phyloP scores from a whole-genome alignment of 352 stramenopile species.

The Globisporangium splendens region DNA sequence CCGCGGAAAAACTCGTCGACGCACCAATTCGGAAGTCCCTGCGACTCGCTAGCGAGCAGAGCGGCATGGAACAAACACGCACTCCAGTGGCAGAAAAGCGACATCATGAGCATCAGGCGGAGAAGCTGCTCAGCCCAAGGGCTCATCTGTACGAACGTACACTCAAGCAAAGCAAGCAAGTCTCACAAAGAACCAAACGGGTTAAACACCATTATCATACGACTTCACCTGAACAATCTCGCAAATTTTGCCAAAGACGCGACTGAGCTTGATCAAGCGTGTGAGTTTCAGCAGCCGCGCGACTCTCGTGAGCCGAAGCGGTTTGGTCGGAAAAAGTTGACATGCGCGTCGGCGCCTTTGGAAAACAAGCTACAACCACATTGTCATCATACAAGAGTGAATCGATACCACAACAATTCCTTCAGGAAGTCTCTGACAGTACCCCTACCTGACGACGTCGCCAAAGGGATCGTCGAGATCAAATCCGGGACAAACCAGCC shows the following conservation, averaged over 20 bases:
- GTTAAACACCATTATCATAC: neutral
- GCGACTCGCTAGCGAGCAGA: conserved; percentile 62
- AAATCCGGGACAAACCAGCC: conserved; percentile 77
- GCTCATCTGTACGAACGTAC: conserved; percentile 42
- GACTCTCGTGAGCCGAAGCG: conserved; percentile 79
- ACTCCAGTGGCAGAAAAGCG: conserved; percentile 81
- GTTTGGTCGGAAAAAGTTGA: conserved; percentile 75
- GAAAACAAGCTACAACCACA: conserved; percentile 17
- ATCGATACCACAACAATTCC: neutral
- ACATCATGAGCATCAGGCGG: conserved; percentile 76
- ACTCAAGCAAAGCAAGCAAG: neutral
- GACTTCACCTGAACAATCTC: conserved; percentile 57
- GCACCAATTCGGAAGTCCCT: conserved; percentile 50
- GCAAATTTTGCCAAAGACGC: conserved; percentile 70
- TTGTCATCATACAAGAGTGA: neutral
- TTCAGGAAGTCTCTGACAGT: neutral
- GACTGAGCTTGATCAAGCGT: conserved; percentile 88
- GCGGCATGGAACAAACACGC: conserved; percentile 78
- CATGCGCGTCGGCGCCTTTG: conserved; percentile 23
- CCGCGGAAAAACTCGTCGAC: conserved; percentile 36
- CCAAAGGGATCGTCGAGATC: conserved; percentile 76
- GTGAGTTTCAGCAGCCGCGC: conserved; percentile 88
- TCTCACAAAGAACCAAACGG: conserved; percentile 2
- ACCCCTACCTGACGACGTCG: conserved; percentile 46
- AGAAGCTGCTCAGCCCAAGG: conserved; percentile 70